Evolutionary conservation across 768 basidiomycete genomes (phyloP), one percentile per base, ranked within the genome.

Genomic region (Harrya chromipes): DNA sequence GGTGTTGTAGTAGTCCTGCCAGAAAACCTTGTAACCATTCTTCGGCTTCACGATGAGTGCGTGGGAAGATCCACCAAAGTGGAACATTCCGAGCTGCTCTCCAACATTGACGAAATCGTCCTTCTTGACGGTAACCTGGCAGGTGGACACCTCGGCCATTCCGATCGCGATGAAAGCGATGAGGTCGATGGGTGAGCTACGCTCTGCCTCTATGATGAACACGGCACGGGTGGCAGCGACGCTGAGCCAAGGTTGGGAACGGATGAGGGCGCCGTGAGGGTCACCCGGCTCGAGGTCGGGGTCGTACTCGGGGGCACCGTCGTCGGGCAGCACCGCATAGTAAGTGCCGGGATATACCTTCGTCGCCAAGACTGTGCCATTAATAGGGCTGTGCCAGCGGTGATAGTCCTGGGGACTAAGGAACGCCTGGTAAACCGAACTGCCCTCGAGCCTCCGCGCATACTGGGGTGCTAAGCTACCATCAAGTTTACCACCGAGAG

Each of bases 81-180:
- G 82, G 75, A 85, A 81, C 74, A 70, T 75, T 52, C 81, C 83
- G 0, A 80, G 52, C 60, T 82, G 58, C 29, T 81, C 75, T 9
- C 83, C 83, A 53, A 74, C 74, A 42, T 58, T 63, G 11, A 84
- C 71, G 19, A 49, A 46, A n/a, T 80, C 57, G 0, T 76, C 76
- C 10, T 56, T 67, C 54, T 70, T 64, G n/a, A 82, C 79, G 1
- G 73, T 77, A 21, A 73, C 60, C 45, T 80, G 71, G 55, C 79
- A 79, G 13, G 80, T 81, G 13, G 81, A 83, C 9, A 84, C 79
- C 65, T 85, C 83, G 0, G 69, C 70, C 82, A 85, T 83, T 0
- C 83, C 84, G 14, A 84, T 71, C 0, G 62, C 78, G 8, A 83
- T 66, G 61, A 83, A 80, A 50, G 71, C 74, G 67, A 81, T 69